phyloP scores from a whole-genome alignment of 2,329 filamentous ascomycete species.

The Laburnicola sp. region DNA sequence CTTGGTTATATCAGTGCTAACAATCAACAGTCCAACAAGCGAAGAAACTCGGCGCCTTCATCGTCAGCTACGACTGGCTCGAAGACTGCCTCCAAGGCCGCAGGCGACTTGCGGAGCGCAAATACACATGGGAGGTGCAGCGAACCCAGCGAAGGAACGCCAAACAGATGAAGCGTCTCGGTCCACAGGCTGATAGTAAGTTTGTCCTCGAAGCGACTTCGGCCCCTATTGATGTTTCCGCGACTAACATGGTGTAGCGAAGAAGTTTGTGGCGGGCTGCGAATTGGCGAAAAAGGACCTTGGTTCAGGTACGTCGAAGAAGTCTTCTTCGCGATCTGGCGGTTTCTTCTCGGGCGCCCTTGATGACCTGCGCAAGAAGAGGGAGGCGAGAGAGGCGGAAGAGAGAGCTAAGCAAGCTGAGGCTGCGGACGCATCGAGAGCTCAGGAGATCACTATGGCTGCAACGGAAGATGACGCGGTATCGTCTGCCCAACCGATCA shows the following conservation, averaged over 20 bases:
- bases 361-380: constrained; percentile 25
- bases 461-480: neutral
- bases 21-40: constrained; percentile 25
- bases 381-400: constrained; percentile 25
- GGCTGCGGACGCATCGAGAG: neutral
- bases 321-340: constrained; percentile 17
- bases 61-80: constrained; percentile 52
- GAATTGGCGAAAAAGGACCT: constrained; percentile 34
- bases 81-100: constrained; percentile 52
- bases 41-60: constrained; percentile 22
- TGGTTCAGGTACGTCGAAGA: constrained; percentile 44
- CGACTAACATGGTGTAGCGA: constrained; percentile 19
- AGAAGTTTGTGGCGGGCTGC: constrained; percentile 38
- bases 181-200: constrained; percentile 30
- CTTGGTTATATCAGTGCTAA: constrained; percentile 2
- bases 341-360: constrained; percentile 34
- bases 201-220: neutral
- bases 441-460: neutral
- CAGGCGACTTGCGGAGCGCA: constrained; percentile 36
- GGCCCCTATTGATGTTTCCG: neutral
- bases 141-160: constrained; percentile 37
- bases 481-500: neutral
- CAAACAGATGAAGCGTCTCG: constrained; percentile 33
- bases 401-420: constrained; percentile 14
- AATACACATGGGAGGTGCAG: constrained; percentile 39